Evolutionary conservation across 2,329 filamentous ascomycete genomes (phyloP).

Genomic region (Venturia oleaginea): DNA sequence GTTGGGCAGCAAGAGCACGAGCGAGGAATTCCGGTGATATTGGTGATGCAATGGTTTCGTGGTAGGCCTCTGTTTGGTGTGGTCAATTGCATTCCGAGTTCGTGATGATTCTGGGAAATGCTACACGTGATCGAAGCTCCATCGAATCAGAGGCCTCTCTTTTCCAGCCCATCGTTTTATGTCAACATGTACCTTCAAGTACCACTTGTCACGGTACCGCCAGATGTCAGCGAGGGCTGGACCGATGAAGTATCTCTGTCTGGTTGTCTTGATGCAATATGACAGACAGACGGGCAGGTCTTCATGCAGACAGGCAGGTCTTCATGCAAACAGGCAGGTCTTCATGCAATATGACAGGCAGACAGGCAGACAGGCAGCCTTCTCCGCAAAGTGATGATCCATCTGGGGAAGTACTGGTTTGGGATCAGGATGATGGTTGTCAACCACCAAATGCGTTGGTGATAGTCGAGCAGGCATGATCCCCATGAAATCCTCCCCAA

Average conservation of each 20-base stretch:
- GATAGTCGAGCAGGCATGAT: background rate
- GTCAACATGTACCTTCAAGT: background rate
- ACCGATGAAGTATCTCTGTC: background rate
- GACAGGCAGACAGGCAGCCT: background rate
- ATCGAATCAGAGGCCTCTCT: background rate
- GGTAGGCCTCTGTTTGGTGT: background rate
- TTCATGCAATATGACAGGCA: background rate
- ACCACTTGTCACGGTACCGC: background rate
- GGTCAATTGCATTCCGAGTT: background rate
- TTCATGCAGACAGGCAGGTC: background rate
- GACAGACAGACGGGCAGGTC: background rate
- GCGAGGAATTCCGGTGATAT: background rate
- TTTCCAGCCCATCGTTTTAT: background rate
- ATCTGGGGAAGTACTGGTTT: background rate
- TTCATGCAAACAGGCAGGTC: background rate
- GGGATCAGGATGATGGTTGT: background rate
- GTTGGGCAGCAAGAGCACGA: constrained; percentile 4
- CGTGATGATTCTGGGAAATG: background rate
- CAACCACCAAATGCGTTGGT: background rate
- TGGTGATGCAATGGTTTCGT: background rate
- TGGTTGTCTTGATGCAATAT: background rate
- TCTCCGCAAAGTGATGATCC: background rate
- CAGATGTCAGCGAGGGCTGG: background rate
- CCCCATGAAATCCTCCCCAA: background rate
- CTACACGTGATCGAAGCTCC: background rate